A percentile compares a stretch with the other conserved stretches of the same genome.
Evolutionary conservation across 1,139 yeast species (phyloP).

Genomic region (Nakaseomyces kungkrabaensis): DNA sequence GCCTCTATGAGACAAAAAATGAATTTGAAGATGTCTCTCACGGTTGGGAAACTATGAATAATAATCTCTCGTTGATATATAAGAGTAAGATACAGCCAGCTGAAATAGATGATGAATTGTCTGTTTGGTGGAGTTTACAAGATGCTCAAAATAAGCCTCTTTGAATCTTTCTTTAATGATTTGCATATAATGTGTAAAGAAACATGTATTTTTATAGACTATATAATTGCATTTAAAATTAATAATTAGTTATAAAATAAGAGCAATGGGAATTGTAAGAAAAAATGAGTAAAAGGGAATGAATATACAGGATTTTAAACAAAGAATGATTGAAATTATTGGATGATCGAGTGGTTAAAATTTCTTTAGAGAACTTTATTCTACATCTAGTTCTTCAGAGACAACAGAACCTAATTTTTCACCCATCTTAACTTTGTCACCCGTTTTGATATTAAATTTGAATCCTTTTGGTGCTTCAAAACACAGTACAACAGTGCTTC

Average conservation of each 20-base stretch:
- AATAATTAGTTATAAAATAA: neutral
- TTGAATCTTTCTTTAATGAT: neutral
- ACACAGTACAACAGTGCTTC: conserved; percentile 89
- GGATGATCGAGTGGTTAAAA: neutral
- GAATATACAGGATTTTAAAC: neutral
- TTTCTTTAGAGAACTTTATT: conserved; percentile 20
- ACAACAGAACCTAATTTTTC: conserved; percentile 56
- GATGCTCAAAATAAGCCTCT: neutral
- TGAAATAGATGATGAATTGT: neutral
- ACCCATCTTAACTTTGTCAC: conserved; percentile 79
- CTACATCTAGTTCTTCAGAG: conserved; percentile 1
- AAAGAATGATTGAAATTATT: neutral
- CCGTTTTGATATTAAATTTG: conserved; percentile 56
- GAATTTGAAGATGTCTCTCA: neutral
- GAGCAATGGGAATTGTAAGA: neutral
- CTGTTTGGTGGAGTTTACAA: conserved; percentile 1
- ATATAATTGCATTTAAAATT: neutral
- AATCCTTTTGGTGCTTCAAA: conserved; percentile 89
- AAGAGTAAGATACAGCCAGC: neutral
- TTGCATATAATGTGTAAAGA: no score
- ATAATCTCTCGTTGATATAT: neutral
- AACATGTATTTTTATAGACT: neutral
- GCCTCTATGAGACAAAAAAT: neutral
- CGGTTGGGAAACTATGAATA: neutral
- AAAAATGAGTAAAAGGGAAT: neutral